A percentile compares a stretch with the other conserved stretches of the same genome.
Evolutionary conservation across 805 yeast genomes (phyloP).

Genomic region (Teunomyces aglyptinius): DNA sequence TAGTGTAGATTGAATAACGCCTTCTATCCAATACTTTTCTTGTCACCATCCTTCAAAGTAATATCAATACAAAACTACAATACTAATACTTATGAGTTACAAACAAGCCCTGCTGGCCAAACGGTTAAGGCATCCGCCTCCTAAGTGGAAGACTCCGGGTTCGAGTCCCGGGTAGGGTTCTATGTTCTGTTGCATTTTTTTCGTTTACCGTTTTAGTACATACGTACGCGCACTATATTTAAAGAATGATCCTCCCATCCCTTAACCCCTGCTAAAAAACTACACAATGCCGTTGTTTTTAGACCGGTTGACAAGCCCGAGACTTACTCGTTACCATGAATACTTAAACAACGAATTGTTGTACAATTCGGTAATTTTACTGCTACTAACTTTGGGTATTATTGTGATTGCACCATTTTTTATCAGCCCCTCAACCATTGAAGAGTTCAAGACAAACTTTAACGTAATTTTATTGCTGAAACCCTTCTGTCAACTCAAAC

Average conservation of each 20-base stretch:
- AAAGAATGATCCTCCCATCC: neutral
- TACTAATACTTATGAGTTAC: neutral
- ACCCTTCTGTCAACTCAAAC: slow-evolving; percentile 15
- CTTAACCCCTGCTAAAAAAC: neutral
- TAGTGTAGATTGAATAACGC: too few relatives aligned
- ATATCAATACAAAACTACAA: too few relatives aligned
- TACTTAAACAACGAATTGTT: neutral
- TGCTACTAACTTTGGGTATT: slow-evolving; percentile 11
- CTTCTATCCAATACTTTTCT: too few relatives aligned
- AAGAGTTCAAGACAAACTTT: slow-evolving; percentile 12
- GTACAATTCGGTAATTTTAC: slow-evolving; percentile 2
- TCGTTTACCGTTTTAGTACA: neutral
- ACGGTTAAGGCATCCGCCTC: slow-evolving; percentile 54
- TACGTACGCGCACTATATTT: neutral
- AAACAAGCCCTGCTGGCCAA: slow-evolving; percentile 48
- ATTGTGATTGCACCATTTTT: slow-evolving; percentile 11
- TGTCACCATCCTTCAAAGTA: too few relatives aligned
- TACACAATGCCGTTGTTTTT: neutral
- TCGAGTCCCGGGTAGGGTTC: slow-evolving; percentile 40
- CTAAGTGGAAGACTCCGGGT: slow-evolving; percentile 40
- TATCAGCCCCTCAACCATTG: slow-evolving; percentile 15
- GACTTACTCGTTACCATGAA: neutral
- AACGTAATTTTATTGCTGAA: slow-evolving; percentile 11
- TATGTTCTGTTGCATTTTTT: neutral
- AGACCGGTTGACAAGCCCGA: neutral